These are phyloP conservation scores for Fusarium kyushuense DNA, from an alignment of 2,329 filamentous ascomycete species.

Conservation along the genomic window DNA sequence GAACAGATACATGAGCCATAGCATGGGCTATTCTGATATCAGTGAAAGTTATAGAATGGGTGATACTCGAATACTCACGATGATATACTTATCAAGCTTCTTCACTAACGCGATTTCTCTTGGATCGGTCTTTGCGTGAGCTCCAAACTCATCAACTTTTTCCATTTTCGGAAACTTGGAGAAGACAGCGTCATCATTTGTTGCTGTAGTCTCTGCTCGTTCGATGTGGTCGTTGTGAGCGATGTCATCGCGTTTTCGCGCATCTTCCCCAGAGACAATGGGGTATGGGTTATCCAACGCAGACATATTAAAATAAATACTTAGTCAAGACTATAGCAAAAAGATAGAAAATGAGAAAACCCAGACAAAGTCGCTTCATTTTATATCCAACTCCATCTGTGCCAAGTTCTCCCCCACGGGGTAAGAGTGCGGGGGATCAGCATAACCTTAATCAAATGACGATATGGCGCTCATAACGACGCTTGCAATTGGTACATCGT, in stretches of 20 bases:
- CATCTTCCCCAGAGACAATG: neutral
- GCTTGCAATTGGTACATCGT: neutral
- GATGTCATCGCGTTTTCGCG: neutral
- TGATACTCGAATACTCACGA: neutral
- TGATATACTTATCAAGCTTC: conserved; percentile 37
- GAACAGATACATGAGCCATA: conserved; percentile 57
- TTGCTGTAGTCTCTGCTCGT: conserved; percentile 19
- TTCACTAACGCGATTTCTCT: conserved; percentile 38
- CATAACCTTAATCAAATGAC: conserved; percentile 14
- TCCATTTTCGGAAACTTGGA: conserved; percentile 38
- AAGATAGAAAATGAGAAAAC: neutral
- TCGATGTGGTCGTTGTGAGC: conserved; percentile 28
- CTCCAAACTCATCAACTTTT: conserved; percentile 41
- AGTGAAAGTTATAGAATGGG: accelerated
- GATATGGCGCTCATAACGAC: neutral
- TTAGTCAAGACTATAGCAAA: no score
- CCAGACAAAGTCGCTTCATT: neutral
- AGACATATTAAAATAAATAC: neutral
- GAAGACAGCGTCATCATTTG: conserved; percentile 19
- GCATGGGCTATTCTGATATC: conserved; percentile 42
- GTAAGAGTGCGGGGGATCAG: conserved; percentile 28
- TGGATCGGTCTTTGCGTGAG: conserved; percentile 39
- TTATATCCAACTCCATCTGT: conserved; percentile 8
- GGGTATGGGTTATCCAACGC: accelerated
- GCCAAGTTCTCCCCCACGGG: conserved; percentile 24